A percentile compares a stretch with the other conserved stretches of the same genome.
phyloP scores from a whole-genome alignment of 1,284 basidiomycete genomes.

The Ustilago lituana region DNA sequence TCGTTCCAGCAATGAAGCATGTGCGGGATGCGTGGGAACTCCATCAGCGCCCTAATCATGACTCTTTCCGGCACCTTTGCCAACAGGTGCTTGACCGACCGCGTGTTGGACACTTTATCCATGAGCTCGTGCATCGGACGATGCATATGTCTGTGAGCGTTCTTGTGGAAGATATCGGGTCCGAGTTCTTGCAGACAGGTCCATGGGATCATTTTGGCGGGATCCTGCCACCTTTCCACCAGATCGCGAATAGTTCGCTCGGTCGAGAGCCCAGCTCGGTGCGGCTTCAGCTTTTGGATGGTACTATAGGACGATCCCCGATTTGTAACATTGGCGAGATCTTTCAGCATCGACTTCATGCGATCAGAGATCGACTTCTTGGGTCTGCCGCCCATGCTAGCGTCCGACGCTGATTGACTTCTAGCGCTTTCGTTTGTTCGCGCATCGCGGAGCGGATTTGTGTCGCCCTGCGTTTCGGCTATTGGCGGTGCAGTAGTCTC shows the following conservation, averaged over 20 bases:
- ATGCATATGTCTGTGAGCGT: constrained; percentile 14
- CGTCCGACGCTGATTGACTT: constrained; percentile 17
- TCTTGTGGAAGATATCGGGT: constrained; percentile 24
- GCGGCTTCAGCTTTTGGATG: constrained; percentile 24
- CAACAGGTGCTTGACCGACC: constrained; percentile 14
- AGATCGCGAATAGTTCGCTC: constrained; percentile 17
- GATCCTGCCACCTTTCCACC: constrained; percentile 36
- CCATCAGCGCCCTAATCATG: constrained; percentile 33
- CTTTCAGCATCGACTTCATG: constrained; percentile 29
- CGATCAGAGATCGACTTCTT: constrained; percentile 23
- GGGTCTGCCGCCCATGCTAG: background rate
- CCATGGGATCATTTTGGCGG: constrained; percentile 38
- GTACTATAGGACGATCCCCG: constrained; percentile 29
- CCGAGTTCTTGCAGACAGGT: constrained; percentile 26
- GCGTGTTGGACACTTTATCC: constrained; percentile 19
- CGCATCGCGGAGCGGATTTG: background rate
- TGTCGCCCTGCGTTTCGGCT: background rate
- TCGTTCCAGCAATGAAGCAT: constrained; percentile 36
- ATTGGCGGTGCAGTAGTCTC: too few relatives aligned
- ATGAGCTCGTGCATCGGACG: constrained; percentile 28
- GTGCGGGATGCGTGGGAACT: constrained; percentile 39
- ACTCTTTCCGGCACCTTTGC: constrained; percentile 20
- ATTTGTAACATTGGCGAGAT: constrained; percentile 14
- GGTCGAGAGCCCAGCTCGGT: constrained; percentile 5
- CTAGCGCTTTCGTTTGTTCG: background rate